Conservation (phyloP, 257 asterid species). For the Gentiana straminea region DNA sequence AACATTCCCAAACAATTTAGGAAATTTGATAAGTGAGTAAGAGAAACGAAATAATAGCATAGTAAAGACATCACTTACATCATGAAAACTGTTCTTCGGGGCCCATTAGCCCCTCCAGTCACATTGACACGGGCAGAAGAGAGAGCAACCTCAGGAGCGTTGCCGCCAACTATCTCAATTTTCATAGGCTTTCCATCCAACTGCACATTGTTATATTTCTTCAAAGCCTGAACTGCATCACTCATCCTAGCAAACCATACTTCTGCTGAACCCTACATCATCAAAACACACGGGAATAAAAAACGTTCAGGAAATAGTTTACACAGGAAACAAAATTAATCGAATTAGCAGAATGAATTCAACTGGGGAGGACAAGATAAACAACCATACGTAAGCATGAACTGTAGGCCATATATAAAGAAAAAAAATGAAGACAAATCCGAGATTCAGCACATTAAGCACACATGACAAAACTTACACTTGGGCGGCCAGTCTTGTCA, state of each 20-base stretch:
- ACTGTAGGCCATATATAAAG: no score
- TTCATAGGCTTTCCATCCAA: slow-evolving; percentile 90
- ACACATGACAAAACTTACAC: slow-evolving; percentile 42
- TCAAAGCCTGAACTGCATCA: slow-evolving; percentile 81
- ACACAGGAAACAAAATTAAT: no score
- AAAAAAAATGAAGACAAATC: no score
- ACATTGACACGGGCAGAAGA: slow-evolving; percentile 63
- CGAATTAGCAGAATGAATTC: no score
- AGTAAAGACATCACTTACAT: slow-evolving; percentile 25
- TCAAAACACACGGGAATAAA: neutral
- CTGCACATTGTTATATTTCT: slow-evolving; percentile 68
- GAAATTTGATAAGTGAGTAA: neutral
- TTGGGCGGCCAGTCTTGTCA: slow-evolving; percentile 79
- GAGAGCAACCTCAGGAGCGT: slow-evolving; percentile 24
- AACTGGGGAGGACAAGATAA: no score
- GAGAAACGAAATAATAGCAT: neutral
- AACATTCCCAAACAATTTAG: neutral
- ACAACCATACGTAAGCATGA: no score
- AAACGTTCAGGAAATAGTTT: no score
- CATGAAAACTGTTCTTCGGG: slow-evolving; percentile 62
- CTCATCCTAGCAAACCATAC: slow-evolving; percentile 61
- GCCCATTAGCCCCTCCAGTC: slow-evolving; percentile 51
- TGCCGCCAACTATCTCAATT: slow-evolving; percentile 59
- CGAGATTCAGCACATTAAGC: neutral
- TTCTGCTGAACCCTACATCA: slow-evolving; percentile 75